Evolutionary conservation across 257 asterid species (phyloP).

Genomic region (Solanum pimpinellifolium): DNA sequence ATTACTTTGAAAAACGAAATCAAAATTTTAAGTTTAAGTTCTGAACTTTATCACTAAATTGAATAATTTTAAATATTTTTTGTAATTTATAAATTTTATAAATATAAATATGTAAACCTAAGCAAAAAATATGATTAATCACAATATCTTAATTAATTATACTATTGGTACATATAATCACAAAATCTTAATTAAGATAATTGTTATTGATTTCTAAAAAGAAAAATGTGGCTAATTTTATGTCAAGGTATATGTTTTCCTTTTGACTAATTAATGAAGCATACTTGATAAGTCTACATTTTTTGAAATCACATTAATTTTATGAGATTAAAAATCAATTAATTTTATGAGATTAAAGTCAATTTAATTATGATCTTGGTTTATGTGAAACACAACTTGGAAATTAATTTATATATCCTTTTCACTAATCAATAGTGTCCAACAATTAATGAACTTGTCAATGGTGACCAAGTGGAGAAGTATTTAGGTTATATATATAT

Average conservation of each 20-base stretch:
- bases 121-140: no score
- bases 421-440: background rate
- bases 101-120: no score
- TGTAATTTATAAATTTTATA: no score
- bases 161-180: background rate
- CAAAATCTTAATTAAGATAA: background rate
- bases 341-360: background rate
- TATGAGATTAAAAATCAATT: background rate
- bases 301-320: background rate
- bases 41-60: background rate
- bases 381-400: background rate
- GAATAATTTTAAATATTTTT: no score
- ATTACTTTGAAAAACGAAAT: background rate
- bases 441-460: background rate
- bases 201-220: background rate
- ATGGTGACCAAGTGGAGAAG: background rate
- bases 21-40: background rate
- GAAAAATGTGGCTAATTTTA: background rate
- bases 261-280: background rate
- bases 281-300: background rate
- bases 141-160: no score
- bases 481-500: background rate
- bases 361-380: background rate
- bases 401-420: background rate
- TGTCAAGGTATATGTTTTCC: background rate